Conservation (phyloP, 2,329 filamentous ascomycete species). For the Cercospora beticola region DNA sequence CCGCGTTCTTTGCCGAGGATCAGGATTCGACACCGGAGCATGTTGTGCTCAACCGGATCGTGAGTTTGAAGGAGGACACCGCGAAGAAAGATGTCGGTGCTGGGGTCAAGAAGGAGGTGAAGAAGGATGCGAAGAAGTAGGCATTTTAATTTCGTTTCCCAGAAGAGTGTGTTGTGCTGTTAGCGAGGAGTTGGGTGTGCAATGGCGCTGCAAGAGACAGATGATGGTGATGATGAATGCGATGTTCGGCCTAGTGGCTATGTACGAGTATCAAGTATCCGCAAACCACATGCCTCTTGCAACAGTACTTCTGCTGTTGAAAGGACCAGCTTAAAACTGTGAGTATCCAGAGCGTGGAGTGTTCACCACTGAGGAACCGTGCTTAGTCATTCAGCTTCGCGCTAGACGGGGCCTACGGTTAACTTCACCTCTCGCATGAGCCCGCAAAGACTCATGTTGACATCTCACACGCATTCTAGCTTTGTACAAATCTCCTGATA, state of each 20-base stretch:
- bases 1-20: conserved; percentile 81
- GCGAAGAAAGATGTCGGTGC: conserved; percentile 54
- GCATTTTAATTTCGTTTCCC: not conserved
- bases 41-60: conserved; percentile 85
- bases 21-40: conserved; percentile 64
- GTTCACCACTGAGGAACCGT: too few species aligned
- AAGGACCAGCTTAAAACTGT: too few species aligned
- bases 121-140: conserved; percentile 4
- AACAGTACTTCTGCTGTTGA: too few species aligned
- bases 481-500: too few species aligned
- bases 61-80: conserved; percentile 85
- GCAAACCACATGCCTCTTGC: too few species aligned
- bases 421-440: too few species aligned
- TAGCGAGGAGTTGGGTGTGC: conserved; percentile 30
- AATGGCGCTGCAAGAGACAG: not conserved
- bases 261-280: not conserved
- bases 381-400: too few species aligned
- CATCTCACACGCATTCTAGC: too few species aligned
- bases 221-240: not conserved
- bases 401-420: too few species aligned
- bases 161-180: not conserved
- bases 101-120: not conserved
- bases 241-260: not conserved
- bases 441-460: too few species aligned
- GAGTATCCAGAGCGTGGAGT: too few species aligned